Evolutionary conservation across 2,329 filamentous ascomycete genomes (phyloP).

Genomic region (Acarospora socialis): DNA sequence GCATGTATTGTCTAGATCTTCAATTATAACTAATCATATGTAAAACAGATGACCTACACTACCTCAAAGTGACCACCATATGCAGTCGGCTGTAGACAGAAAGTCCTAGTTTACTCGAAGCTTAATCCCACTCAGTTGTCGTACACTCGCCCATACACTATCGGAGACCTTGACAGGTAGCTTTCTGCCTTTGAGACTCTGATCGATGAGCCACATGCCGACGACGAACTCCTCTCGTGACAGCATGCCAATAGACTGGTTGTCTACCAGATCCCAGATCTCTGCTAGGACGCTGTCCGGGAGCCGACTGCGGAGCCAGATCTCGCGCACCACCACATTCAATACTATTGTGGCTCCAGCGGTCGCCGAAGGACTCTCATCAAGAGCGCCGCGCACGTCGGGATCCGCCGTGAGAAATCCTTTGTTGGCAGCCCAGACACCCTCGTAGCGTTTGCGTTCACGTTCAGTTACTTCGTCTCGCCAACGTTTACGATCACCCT

Average conservation of each 20-base stretch:
- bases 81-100: too few relatives aligned
- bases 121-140: conserved; percentile 26
- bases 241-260: conserved; percentile 19
- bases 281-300: conserved; percentile 25
- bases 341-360: conserved; percentile 25
- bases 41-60: too few relatives aligned
- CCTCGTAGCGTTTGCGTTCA: conserved; percentile 35
- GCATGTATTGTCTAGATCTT: too few relatives aligned
- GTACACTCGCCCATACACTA: conserved; percentile 34
- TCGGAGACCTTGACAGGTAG: conserved; percentile 30
- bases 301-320: conserved; percentile 34
- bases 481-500: conserved; percentile 34
- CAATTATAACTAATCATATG: too few relatives aligned
- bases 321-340: conserved; percentile 33
- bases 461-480: conserved; percentile 29
- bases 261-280: conserved; percentile 31
- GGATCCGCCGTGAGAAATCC: conserved; percentile 17
- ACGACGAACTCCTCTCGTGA: conserved; percentile 34
- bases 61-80: too few relatives aligned
- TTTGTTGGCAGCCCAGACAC: conserved; percentile 36
- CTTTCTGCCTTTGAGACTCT: conserved; percentile 33
- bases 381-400: conserved; percentile 1
- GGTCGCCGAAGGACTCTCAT: conserved; percentile 1
- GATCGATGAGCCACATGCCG: conserved; percentile 37
- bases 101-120: too few relatives aligned